Percentiles rank a stretch among this genome's conserved stretches.
Conservation (phyloP, 2,329 filamentous ascomycete genomes). For the Pseudogymnoascus sp. region DNA sequence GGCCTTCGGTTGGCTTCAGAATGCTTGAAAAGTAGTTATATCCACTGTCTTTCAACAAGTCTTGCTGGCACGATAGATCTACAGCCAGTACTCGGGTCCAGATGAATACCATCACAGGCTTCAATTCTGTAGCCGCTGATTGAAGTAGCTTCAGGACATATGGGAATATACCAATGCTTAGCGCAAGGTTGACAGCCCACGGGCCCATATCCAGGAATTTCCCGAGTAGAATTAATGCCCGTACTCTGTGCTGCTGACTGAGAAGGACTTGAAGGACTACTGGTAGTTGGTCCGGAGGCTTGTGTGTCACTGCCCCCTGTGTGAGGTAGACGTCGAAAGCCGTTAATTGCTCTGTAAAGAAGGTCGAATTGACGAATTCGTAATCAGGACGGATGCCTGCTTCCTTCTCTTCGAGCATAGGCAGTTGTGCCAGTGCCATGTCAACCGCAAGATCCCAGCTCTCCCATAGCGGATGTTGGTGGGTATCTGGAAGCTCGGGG, state of each 20-base stretch:
- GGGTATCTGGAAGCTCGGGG: slow-evolving; percentile 85
- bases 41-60: slow-evolving; percentile 92
- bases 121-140: slow-evolving; percentile 87
- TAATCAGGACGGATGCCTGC: slow-evolving; percentile 57
- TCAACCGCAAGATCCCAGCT: slow-evolving; percentile 98
- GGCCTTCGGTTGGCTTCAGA: slow-evolving; percentile 70
- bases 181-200: slow-evolving; percentile 95
- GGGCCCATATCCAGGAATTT: slow-evolving; percentile 92
- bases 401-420: slow-evolving; percentile 72
- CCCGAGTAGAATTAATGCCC: slow-evolving; percentile 83
- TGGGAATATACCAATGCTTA: slow-evolving; percentile 97
- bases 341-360: slow-evolving; percentile 94
- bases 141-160: slow-evolving; percentile 97
- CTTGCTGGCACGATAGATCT: slow-evolving; percentile 85
- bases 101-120: slow-evolving; percentile 99
- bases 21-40: slow-evolving; percentile 96
- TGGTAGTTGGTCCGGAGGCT: slow-evolving; percentile 86
- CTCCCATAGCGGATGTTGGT: slow-evolving; percentile 90
- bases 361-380: slow-evolving; percentile 87
- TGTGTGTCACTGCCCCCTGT: slow-evolving; percentile 73
- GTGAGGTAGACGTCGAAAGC: slow-evolving; percentile 94
- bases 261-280: slow-evolving; percentile 93
- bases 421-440: slow-evolving; percentile 83
- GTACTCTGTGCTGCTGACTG: slow-evolving; percentile 86
- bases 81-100: slow-evolving; percentile 95